Conservation (phyloP, 2,329 filamentous ascomycete species). For the Penicillium sp. region DNA sequence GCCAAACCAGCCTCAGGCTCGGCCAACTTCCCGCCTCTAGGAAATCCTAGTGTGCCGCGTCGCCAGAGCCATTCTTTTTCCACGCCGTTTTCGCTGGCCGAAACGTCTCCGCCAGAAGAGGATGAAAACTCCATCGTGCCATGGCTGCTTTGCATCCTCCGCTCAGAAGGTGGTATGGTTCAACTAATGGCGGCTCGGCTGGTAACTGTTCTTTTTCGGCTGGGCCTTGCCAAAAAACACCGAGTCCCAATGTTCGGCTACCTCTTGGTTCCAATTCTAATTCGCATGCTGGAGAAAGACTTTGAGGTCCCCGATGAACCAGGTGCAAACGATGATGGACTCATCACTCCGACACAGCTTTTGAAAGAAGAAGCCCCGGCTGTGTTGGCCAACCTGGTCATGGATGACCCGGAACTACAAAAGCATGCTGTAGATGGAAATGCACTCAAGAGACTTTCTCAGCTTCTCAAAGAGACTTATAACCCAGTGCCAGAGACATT, state of each 20-base stretch:
- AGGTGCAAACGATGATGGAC: constrained; percentile 38
- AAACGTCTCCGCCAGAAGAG: constrained; percentile 54
- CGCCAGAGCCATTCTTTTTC: constrained; percentile 38
- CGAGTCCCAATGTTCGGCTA: constrained; percentile 66
- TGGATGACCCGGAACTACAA: constrained; percentile 76
- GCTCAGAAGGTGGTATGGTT: constrained; percentile 58
- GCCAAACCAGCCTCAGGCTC: constrained; percentile 28
- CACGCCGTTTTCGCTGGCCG: constrained; percentile 33
- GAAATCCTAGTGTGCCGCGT: constrained; percentile 40
- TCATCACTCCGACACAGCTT: constrained; percentile 47
- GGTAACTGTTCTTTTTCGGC: constrained; percentile 67
- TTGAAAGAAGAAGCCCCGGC: constrained; percentile 71
- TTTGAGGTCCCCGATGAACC: constrained; percentile 41
- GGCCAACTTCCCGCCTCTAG: constrained; percentile 57
- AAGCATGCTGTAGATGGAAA: constrained; percentile 74
- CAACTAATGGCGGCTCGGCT: constrained; percentile 69
- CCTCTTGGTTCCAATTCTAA: constrained; percentile 68
- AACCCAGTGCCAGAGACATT: constrained; percentile 55
- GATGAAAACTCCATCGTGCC: constrained; percentile 70
- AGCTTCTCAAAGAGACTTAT: constrained; percentile 66
- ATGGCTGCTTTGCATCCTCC: constrained; percentile 68
- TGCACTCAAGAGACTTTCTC: constrained; percentile 62
- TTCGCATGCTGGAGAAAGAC: constrained; percentile 63
- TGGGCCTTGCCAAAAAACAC: constrained; percentile 63
- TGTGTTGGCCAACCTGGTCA: constrained; percentile 75